phyloP scores from a whole-genome alignment of 805 yeast genomes.

The Candida sphagnicola region DNA sequence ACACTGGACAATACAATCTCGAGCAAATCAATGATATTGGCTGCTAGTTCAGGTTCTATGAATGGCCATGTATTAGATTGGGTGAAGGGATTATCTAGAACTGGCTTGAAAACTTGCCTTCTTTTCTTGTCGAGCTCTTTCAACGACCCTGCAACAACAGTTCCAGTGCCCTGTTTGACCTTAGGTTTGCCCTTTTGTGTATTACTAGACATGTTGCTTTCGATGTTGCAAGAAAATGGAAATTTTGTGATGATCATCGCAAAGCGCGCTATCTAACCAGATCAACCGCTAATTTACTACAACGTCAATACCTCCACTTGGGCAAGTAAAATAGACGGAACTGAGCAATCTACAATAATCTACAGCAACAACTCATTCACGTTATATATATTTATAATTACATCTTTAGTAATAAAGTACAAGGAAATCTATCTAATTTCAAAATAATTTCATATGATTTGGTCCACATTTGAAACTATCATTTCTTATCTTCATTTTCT shows the following conservation, averaged over 20 bases:
- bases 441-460: background rate
- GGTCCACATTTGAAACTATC: background rate
- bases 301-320: no score
- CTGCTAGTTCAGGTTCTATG: conserved; percentile 33
- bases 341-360: no score
- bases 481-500: conserved; percentile 19
- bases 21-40: conserved; percentile 35
- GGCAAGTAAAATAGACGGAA: no score
- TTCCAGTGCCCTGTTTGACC: background rate
- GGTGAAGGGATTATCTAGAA: conserved; percentile 61
- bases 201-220: background rate
- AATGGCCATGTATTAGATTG: conserved; percentile 40
- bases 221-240: background rate
- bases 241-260: background rate
- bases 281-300: no score
- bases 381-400: conserved; percentile 1
- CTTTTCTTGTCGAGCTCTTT: conserved; percentile 48
- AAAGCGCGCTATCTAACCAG: no score
- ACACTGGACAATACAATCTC: conserved; percentile 29
- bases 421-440: background rate
- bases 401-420: background rate
- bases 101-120: conserved; percentile 59
- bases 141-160: conserved; percentile 26
- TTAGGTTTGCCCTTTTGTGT: background rate
- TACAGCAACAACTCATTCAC: no score